Conservation (phyloP, 2,329 filamentous ascomycete species). For the Curvularia verruculosa region DNA sequence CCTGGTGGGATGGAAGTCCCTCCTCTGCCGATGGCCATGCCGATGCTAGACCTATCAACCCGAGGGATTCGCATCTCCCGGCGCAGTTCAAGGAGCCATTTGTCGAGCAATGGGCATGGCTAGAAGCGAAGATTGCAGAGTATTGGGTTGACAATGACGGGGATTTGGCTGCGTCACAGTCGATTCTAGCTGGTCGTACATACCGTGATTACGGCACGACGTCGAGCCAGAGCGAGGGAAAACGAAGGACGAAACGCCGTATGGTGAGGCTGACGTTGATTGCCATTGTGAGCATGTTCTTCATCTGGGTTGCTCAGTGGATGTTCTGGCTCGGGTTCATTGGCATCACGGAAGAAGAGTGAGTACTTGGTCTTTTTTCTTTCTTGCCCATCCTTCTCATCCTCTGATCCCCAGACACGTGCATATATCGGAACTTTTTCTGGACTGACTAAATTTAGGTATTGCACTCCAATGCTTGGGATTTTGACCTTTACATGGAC, state of each 20-base stretch:
- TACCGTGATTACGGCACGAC: conserved; percentile 25
- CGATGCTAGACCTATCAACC: not conserved
- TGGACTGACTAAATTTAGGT: conserved; percentile 30
- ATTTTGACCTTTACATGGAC: conserved; percentile 33
- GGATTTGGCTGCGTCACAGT: conserved; percentile 14
- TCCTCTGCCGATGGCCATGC: too few relatives aligned
- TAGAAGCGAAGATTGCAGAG: conserved; percentile 12
- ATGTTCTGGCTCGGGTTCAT: conserved; percentile 42
- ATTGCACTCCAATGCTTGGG: conserved; percentile 36
- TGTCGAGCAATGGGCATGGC: conserved; percentile 3
- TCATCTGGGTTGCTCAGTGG: conserved; percentile 38
- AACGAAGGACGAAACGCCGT: conserved; percentile 7
- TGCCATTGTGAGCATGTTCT: conserved; percentile 21
- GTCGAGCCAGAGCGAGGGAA: not conserved
- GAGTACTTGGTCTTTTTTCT: too few relatives aligned
- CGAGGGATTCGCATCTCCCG: not conserved
- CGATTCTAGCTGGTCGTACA: conserved; percentile 3
- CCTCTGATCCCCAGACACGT: not conserved
- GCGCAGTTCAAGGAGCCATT: conserved; percentile 7
- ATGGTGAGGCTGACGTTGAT: conserved; percentile 17
- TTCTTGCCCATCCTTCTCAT: too few relatives aligned
- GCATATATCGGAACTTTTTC: not conserved
- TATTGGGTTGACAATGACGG: conserved; percentile 13
- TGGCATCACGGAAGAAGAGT: conserved; percentile 30
- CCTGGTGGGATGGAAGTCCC: not conserved